Evolutionary conservation across 2,329 filamentous ascomycete genomes (phyloP), one percentile per base, ranked within the genome.

Genomic region (Incumbomyces delicatus): DNA sequence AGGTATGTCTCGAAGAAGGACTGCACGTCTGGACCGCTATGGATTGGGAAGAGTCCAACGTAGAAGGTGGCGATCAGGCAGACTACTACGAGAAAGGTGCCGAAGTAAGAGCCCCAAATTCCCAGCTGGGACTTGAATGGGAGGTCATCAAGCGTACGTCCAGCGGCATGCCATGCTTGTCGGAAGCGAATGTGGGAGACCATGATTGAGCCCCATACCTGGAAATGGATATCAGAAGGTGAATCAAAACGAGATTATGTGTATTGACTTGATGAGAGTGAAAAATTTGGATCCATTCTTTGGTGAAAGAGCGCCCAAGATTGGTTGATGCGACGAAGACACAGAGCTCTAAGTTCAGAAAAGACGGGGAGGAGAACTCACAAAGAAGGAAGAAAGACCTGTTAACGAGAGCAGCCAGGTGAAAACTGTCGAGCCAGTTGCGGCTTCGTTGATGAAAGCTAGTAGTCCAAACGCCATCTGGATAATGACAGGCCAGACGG

Each of bases 51-150:
- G 2, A 85, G 80, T 16, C 84, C 86, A 44, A 85, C 82, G 85
- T 87, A 95, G 69, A 94, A 92, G 62, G 95, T 88, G 1, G 86
- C 86, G 37, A 84, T 62, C 22, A 95, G 73, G 30, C 95, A 81
- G 32, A 89, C 66, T 14, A 74, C 43, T n/a, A 51, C 51, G 62
- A 94, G 78, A 20, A 70, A 55, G 48, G 95, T 74, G 22, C 90
- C 90, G 20, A 92, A 51, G 73, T 81, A 95, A 2, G 87, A 94
- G 6, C 89, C 90, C 8, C 76, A 56, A 8, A 92, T 69, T 50
- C 90, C 90, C 2, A 85, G 77, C 61, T 94, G 87, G 0, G 85
- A 86, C 34, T 68, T 72, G 70, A 92, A 95, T 3, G 89, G 84
- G 2, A 96, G 74, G 57, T 94, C 85, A 46, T 80, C 72, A 31